Evolutionary conservation across 352 stramenopile genomes (phyloP), one percentile per base, ranked within the genome.

Genomic region (Globisporangium megalacanthum): DNA sequence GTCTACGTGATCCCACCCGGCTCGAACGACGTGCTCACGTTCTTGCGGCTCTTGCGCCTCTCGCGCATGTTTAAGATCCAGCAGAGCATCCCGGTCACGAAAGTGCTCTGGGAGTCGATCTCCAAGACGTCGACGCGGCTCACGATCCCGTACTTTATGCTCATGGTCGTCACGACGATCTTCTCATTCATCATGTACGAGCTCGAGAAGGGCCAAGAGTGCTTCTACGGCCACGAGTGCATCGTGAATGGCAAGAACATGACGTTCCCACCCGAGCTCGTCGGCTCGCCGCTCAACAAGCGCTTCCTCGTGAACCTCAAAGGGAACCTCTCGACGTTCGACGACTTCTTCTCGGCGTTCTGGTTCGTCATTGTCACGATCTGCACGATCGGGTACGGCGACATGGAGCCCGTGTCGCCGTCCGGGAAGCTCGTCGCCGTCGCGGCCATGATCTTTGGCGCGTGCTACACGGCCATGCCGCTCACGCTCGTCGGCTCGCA

Each of bases 311-410:
- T 91, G 10, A 88, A 86, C 49, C 62, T 72, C 35, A 84, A 87
- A 58, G 80, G 80, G 11, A 67, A 87, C 35, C 69, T 91, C 19
- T 86, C 76, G 49, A 73, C 69, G 31, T 90, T 93, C 46, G 74
- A 88, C 35, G 81, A 93, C 47, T 87, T 93, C 54, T 91, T 93
- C 41, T 88, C 78, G 10, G 80, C 75, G 14, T 86, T 93, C 61
- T 93, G 83, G 83, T 90, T 93, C 56, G 77, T 89, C n/a, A 88
- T 90, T 51, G 81, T 91, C 13, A 93, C 83, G 9, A 48, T 89
- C 54, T 70, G 78, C 19, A 88, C 82, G 10, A 70, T 89, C 31
- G 82, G 82, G 0, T 92, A 92, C 41, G 82, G 82, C 29, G 82
- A 92, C 54, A 89, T 92, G 72, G 77, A 88, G 54, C 75, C 81